Percentiles rank a stretch among this genome's conserved stretches.
phyloP scores from a whole-genome alignment of 768 basidiomycete species.

The Serendipita vermifera region DNA sequence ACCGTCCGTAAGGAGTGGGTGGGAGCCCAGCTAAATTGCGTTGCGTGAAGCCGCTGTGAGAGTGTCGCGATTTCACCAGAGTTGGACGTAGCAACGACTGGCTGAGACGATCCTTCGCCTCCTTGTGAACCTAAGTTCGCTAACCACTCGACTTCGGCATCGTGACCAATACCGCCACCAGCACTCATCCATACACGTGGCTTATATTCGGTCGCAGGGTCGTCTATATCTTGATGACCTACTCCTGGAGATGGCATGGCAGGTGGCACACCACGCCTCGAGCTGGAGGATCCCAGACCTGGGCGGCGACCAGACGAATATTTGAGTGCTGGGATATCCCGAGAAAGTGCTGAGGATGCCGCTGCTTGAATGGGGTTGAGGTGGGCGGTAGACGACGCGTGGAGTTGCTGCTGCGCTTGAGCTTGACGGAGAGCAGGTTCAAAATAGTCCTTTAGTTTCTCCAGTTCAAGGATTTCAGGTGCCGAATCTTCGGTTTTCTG shows the following conservation, averaged over 20 bases:
- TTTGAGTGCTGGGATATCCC: conserved; percentile 39
- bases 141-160: conserved; percentile 18
- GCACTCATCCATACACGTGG: not conserved
- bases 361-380: conserved; percentile 57
- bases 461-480: conserved; percentile 78
- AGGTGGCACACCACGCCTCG: not conserved
- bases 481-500: conserved; percentile 83
- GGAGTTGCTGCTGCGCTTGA: not conserved
- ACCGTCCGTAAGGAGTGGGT: not conserved
- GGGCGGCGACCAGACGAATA: conserved; percentile 8
- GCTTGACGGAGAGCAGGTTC: conserved; percentile 70
- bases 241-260: not conserved
- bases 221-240: not conserved
- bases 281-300: conserved; percentile 18
- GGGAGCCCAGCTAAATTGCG: not conserved
- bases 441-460: conserved; percentile 91
- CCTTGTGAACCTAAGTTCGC: not conserved
- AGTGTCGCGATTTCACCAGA: not conserved
- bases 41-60: not conserved
- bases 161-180: not conserved
- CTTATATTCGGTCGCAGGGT: conserved; percentile 2
- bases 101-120: not conserved
- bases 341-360: conserved; percentile 75
- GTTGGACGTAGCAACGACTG: not conserved
- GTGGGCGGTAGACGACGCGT: not conserved